Evolutionary conservation across 495 filamentous ascomycete species (phyloP).

Genomic region (Opeltia flavorubescens): DNA sequence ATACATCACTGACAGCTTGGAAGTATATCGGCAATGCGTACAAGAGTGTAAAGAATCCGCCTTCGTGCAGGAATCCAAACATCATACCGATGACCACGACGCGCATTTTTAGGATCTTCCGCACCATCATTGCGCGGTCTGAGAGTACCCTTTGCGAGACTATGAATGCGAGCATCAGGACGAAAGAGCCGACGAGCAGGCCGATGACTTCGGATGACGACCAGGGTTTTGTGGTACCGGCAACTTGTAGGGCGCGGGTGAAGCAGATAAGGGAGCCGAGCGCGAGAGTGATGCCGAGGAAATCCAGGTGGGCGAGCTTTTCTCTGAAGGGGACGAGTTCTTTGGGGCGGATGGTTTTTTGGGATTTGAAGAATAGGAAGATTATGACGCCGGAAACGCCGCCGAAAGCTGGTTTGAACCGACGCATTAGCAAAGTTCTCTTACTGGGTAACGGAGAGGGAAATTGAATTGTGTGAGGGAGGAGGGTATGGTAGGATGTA

Average conservation of each 20-base stretch:
- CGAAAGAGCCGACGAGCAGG: not conserved
- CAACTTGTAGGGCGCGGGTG: not conserved
- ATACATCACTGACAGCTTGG: slow-evolving; percentile 16
- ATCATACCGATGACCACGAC: no score
- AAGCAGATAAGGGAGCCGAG: not conserved
- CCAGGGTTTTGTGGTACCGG: not conserved
- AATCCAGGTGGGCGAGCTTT: not conserved
- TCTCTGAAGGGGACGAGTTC: not conserved
- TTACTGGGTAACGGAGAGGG: no score
- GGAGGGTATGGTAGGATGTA: no score
- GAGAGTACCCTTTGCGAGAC: no score
- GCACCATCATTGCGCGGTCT: no score
- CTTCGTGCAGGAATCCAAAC: no score
- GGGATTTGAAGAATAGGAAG: slow-evolving; percentile 26
- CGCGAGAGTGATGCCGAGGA: not conserved
- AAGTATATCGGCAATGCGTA: slow-evolving; percentile 27
- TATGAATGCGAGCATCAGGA: no score
- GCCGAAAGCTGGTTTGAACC: no score
- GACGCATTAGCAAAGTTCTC: no score
- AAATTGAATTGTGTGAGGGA: no score
- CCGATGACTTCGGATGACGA: not conserved
- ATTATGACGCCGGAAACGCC: slow-evolving; percentile 23
- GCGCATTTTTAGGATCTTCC: no score
- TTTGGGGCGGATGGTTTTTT: slow-evolving; percentile 16
- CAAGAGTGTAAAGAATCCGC: not conserved